Percentiles rank a stretch among this genome's conserved stretches.
Conservation (phyloP, 2,329 filamentous ascomycete species). For the Diaporthe velutina region DNA sequence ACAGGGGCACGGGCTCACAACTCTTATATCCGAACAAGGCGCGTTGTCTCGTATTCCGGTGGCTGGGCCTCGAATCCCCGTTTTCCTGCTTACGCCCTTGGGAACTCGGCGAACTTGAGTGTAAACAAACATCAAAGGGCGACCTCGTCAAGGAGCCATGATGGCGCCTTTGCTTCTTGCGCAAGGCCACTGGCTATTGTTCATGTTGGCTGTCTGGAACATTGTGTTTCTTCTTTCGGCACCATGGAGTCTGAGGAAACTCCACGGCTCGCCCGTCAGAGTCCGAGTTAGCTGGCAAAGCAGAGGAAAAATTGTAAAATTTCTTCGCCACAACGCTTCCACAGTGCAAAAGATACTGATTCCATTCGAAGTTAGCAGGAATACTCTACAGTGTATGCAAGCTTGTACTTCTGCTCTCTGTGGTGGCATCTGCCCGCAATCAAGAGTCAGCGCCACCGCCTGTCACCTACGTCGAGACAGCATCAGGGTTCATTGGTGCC, state of each 20-base stretch:
- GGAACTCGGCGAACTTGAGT: neutral
- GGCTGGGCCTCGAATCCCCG: neutral
- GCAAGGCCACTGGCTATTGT: neutral
- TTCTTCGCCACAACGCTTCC: neutral
- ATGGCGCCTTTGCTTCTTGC: neutral
- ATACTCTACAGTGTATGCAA: neutral
- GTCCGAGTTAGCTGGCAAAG: slow-evolving; percentile 30
- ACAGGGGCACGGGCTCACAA: neutral
- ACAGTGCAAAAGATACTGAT: neutral
- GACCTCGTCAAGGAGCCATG: neutral
- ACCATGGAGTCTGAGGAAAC: slow-evolving; percentile 7
- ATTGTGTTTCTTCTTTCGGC: slow-evolving; percentile 17
- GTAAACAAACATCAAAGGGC: neutral
- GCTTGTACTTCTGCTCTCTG: neutral
- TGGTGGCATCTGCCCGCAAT: neutral
- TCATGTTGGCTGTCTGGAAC: neutral
- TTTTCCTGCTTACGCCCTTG: neutral
- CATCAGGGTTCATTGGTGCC: slow-evolving; percentile 28
- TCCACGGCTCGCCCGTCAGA: slow-evolving; percentile 22
- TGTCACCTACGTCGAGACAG: neutral
- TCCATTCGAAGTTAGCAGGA: neutral
- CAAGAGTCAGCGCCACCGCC: neutral
- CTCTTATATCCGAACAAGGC: slow-evolving; percentile 20
- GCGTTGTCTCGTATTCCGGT: slow-evolving; percentile 1
- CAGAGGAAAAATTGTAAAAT: slow-evolving; percentile 20